Base-by-base conservation (phyloP, 257 asterid species). In the Mitragyna speciosa region DNA sequence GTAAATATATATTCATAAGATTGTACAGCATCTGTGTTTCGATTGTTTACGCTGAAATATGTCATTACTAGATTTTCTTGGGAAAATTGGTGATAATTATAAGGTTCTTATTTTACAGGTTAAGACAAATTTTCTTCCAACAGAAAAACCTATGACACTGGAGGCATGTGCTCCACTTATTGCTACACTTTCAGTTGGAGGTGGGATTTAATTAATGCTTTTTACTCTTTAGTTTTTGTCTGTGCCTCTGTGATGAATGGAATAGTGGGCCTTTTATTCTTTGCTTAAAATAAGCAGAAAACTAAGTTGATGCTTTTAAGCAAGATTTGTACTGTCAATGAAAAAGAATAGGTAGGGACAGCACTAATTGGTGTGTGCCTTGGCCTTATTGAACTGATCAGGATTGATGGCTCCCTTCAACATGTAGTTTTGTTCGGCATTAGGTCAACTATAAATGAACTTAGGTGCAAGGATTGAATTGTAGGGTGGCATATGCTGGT, bases 161-260 rank as follows among this genome's bases (percentile, higher is more conserved):
- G 95, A 94, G 80, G 90, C 93, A 78, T 94, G 98, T 75, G 98
- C 98, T 76, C 98, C 98, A 12, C 82, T 94, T 84, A 94, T 92
- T 78, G 97, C 97, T 51, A 92, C 96, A 49, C 95, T 94, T 82
- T 97, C 98, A n/a, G 72, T 85, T 94, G 82, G 98, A 94, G 97
- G 98, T 94, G 83, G 77, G 84, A 59, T 68, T 72, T 51, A 22
- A 43, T 43, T 67, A n/a, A n/a, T n/a, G n/a, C n/a, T n/a, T n/a
- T n/a, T n/a, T n/a, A n/a, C n/a, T n/a, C n/a, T n/a, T 43, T 67
- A 58, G 79, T 82, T 31, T 66, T 76, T 41, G 68, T 47, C 66
- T 68, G 58, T 39, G 16, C 20, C 69, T 7, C 47, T 58, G 22
- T 48, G 64, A 24, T 73, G 54, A 31, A 47, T 48, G 76, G 76